Base-by-base conservation (phyloP, 2,329 filamentous ascomycete species). In the Colletotrichum echinochloae region DNA sequence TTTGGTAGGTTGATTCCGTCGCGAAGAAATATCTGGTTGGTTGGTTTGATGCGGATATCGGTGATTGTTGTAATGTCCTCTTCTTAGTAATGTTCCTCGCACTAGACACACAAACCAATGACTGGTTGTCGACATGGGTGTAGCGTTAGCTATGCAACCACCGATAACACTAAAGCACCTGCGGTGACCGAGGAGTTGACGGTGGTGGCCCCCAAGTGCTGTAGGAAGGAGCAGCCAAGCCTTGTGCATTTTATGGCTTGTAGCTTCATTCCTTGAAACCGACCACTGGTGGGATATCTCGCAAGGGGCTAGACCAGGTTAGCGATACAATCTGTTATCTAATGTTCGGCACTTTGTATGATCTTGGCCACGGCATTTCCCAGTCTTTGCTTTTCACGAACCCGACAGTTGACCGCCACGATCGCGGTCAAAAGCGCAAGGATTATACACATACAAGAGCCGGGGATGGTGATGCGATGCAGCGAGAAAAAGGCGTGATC, bases 401-500 rank as follows among this genome's bases (percentile, higher is more conserved):
- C 28, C 41, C 26, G 39, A 39, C 23, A 26, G 35, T 33, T 20
- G 12, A 3, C 0, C 1, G 30, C 2, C 12, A n/a, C 6, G 2
- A 28, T 14, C 14, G 2, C 37, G 6, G 35, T 20, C 5, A 41
- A 41, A 16, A 23, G 5, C 1, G 35, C 9, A 18, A 30, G 8
- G 14, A 39, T 2, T 9, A 14, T 37, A 9, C 49, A 35, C n/a
- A 12, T 11, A 37, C 30, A 44, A 12, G 14, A 46, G 1, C 8
- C 33, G 7, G 9, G 41, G 35, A 61, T 23, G 44, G 61, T 70
- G 67, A 57, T 70, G 67, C 51, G 41, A 70, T 66, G 5, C 56
- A 66, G 63, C 56, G 66, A 66, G 56, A 35, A 35, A 70, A 70
- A 70, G 63, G 48, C 67, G 67, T 66, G 63, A 66, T 70, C 18